Percentiles rank a stretch among this genome's conserved stretches.
Conservation (phyloP, 768 basidiomycete species). For the Phlebiopsis flavidoalba region DNA sequence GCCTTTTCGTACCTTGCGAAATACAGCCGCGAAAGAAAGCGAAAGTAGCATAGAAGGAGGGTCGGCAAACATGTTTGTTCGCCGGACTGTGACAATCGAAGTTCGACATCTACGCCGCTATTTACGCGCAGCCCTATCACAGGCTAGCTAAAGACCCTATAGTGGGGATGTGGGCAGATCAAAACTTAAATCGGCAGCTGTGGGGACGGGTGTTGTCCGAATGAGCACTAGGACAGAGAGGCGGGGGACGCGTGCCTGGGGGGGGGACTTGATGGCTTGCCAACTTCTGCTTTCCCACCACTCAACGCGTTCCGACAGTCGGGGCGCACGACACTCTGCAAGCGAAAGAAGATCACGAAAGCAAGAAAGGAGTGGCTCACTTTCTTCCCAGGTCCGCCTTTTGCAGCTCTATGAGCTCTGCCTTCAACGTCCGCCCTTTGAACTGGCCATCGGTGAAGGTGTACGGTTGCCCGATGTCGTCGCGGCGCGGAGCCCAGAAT, state of each 20-base stretch:
- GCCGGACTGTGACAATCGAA: not conserved
- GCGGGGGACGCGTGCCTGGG: not conserved
- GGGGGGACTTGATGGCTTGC: not conserved
- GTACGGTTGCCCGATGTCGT: constrained; percentile 45
- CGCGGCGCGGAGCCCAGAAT: constrained; percentile 5
- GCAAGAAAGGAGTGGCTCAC: constrained; percentile 27
- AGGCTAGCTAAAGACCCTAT: not conserved
- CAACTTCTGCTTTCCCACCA: not conserved
- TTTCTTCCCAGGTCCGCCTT: constrained; percentile 67
- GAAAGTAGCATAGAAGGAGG: not conserved
- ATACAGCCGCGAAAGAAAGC: not conserved
- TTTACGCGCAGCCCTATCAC: not conserved
- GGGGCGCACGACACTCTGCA: not conserved
- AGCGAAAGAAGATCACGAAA: not conserved
- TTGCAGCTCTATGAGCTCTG: constrained; percentile 53
- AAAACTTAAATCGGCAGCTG: not conserved
- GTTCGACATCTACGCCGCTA: not conserved
- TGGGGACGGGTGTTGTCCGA: not conserved
- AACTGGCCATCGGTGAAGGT: constrained; percentile 57
- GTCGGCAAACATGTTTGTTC: not conserved
- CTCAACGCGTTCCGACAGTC: not conserved
- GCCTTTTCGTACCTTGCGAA: not conserved
- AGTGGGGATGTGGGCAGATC: not conserved
- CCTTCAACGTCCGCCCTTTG: constrained; percentile 49
- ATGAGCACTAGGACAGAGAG: not conserved